Base-by-base conservation (phyloP, 179 eudicot genomes). In the Heliamphora pulchella region DNA sequence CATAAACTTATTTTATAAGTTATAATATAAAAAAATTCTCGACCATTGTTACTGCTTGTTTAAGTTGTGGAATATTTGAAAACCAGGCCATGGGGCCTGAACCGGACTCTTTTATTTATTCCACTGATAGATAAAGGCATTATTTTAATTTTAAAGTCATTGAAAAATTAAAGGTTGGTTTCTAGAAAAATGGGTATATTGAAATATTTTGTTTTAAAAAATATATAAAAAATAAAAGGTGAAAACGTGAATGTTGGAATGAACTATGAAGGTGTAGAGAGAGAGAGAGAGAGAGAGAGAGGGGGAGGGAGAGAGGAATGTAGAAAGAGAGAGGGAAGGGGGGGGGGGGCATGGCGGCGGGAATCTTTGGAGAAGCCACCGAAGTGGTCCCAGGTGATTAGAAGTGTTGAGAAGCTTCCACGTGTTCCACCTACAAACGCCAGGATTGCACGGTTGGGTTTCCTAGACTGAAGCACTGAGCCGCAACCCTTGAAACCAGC, bases 61-160 rank as follows among this genome's bases (percentile, higher is more conserved):
- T 20, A 17, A 75, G 79, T 82, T 71, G 63, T 69, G 83, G 88
- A 77, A 84, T 80, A 64, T 65, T 80, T 68, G 80, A 69, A 89
- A 84, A 76, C 74, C 77, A 83, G 89, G 80, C 85, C 22, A 87
- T 88, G 90, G 93, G 90, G 91, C 71, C 58, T 90, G 91, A 81
- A 90, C 84, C n/a, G n/a, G n/a, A n/a, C n/a, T n/a, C n/a, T n/a
- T n/a, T n/a, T n/a, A n/a, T n/a, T n/a, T n/a, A n/a, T n/a, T n/a
- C n/a, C n/a, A n/a, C n/a, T n/a, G n/a, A n/a, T n/a, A n/a, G n/a
- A n/a, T n/a, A n/a, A n/a, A n/a, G n/a, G n/a, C n/a, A n/a, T n/a
- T n/a, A n/a, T n/a, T n/a, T n/a, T n/a, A n/a, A n/a, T n/a, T n/a
- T n/a, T n/a, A n/a, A n/a, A n/a, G n/a, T n/a, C n/a, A n/a, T n/a